Conservation (phyloP, 768 basidiomycete species). For the Mycena maculata region DNA sequence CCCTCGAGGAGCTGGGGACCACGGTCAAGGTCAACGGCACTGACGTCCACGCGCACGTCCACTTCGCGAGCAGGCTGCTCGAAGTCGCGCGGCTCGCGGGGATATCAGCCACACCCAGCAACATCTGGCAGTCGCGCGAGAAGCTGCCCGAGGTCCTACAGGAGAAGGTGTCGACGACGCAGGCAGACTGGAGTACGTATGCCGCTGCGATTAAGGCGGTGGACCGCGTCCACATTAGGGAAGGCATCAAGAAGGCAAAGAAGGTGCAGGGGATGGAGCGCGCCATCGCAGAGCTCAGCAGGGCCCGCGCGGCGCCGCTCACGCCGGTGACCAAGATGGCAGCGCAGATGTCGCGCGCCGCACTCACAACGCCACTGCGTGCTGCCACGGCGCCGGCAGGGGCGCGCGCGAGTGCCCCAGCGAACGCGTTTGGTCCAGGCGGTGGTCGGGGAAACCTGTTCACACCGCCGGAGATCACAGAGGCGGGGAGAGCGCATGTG, state of each 20-base stretch:
- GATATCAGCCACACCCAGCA: neutral
- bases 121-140: constrained; percentile 27
- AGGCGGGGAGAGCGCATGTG: neutral
- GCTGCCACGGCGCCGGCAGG: neutral
- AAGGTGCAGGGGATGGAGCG: constrained; percentile 14
- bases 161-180: neutral
- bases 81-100: constrained; percentile 5
- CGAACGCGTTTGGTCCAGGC: neutral
- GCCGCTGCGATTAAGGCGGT: constrained; percentile 3
- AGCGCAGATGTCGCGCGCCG: neutral
- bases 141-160: constrained; percentile 17
- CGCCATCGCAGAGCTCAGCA: neutral
- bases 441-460: constrained; percentile 14
- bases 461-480: neutral
- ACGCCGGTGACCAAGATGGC: constrained; percentile 15
- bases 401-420: neutral
- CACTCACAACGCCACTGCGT: too few relatives aligned
- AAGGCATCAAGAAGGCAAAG: constrained; percentile 6
- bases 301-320: neutral
- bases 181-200: constrained; percentile 3
- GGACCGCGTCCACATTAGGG: constrained; percentile 5
- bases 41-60: constrained; percentile 24
- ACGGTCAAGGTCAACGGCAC: constrained; percentile 26
- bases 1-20: constrained; percentile 25
- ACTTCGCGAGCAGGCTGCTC: constrained; percentile 21